Conservation (phyloP, 2,329 filamentous ascomycete genomes). For the Cryphonectria carpinicola region DNA sequence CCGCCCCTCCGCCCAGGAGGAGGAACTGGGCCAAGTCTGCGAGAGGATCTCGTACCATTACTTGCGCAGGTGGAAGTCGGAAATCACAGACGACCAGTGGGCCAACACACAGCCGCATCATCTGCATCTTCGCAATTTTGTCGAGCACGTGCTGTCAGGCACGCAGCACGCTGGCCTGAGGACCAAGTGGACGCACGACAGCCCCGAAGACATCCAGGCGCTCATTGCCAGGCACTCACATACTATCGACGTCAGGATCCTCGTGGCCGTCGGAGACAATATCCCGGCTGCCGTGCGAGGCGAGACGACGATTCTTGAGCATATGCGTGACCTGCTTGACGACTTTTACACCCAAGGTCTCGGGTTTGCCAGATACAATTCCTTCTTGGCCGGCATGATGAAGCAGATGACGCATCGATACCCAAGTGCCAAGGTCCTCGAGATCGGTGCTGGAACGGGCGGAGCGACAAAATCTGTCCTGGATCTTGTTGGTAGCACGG, state of each 20-base stretch:
- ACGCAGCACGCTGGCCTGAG: conserved; percentile 30
- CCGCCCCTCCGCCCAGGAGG: conserved; percentile 19
- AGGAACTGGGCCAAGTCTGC: conserved; percentile 25
- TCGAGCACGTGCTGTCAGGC: conserved; percentile 28
- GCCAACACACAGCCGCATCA: conserved; percentile 29
- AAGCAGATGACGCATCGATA: conserved; percentile 38
- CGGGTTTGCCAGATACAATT: conserved; percentile 35
- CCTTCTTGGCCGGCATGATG: conserved; percentile 36
- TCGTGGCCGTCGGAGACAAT: conserved; percentile 37
- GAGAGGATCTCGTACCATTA: conserved; percentile 36
- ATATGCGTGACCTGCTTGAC: conserved; percentile 38
- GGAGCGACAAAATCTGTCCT: conserved; percentile 43
- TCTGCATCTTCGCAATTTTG: conserved; percentile 30
- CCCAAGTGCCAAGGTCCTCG: conserved; percentile 40
- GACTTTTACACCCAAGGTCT: conserved; percentile 33
- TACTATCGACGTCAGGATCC: conserved; percentile 31
- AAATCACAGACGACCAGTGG: conserved; percentile 33
- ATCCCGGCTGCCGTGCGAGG: conserved; percentile 39
- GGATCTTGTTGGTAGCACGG: conserved; percentile 35
- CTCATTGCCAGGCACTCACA: conserved; percentile 8
- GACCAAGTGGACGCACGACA: conserved; percentile 26
- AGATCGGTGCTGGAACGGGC: conserved; percentile 47
- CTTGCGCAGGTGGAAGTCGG: conserved; percentile 30
- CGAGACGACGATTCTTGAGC: conserved; percentile 38
- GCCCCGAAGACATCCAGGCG: conserved; percentile 17